These are phyloP conservation scores for Carex pumila DNA, from an alignment of 176 grass and related monocot species.

Conservation along the genomic window DNA sequence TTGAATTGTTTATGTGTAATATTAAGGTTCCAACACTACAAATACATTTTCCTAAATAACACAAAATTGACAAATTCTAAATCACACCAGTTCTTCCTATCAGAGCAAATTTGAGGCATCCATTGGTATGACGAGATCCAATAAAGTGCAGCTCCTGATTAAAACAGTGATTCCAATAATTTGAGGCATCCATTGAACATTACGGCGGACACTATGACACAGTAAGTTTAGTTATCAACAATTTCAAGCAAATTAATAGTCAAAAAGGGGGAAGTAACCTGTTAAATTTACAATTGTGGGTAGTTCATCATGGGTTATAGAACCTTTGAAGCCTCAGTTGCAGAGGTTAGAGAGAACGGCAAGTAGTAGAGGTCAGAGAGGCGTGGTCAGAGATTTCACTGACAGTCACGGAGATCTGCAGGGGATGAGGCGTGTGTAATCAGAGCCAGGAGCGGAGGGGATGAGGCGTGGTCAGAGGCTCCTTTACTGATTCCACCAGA, in stretches of 20 bases:
- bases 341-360: no score
- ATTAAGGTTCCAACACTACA: no score
- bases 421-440: no score
- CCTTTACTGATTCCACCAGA: no score
- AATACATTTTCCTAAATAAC: neutral
- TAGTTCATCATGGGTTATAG: conserved; percentile 18
- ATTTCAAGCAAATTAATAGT: neutral
- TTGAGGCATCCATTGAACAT: neutral
- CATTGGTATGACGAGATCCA: neutral
- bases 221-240: neutral
- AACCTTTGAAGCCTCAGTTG: conserved; percentile 9
- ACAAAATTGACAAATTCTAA: neutral
- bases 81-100: neutral
- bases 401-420: no score
- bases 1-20: no score
- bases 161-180: neutral
- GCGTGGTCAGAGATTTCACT: no score
- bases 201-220: neutral
- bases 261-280: neutral
- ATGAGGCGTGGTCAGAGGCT: no score
- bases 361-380: no score
- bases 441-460: no score
- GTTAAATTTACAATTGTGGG: conserved; percentile 5
- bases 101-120: neutral
- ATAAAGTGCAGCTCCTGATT: neutral